Base-by-base conservation (phyloP, 2,329 filamentous ascomycete species). In the Fusarium tanahbumbuense region DNA sequence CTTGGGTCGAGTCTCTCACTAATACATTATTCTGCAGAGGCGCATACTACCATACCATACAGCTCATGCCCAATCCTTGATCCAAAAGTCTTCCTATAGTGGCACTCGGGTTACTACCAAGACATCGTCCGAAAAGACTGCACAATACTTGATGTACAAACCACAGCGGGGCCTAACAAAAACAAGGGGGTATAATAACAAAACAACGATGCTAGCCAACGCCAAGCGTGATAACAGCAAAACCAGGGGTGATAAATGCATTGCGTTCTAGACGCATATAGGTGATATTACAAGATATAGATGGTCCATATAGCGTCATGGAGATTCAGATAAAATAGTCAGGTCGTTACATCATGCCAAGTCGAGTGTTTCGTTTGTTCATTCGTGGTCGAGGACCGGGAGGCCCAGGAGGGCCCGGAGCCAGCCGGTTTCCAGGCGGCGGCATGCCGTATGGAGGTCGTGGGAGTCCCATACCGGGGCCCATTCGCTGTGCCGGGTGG, bases 301-400 rank as follows among this genome's bases (percentile, higher is more conserved):
- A 49, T 58, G 32, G 42, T 60, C 60, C 67, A 66, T 68, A 56
- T 60, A 52, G 50, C 52, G 53, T 68, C 73, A 59, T 68, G 37
- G 52, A 48, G 52, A 30, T 64, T 56, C 62, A 61, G 58, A 27
- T 48, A 49, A 56, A 56, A 41, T 41, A 68, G 45, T 68, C 54
- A 74, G 61, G 59, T 71, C 65, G 62, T 81, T 76, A 83, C 81
- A 88, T 87, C 84, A 87, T 88, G 62, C 87, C 87, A 55, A 89
- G 76, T 66, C 87, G 83, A 64, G 87, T 89, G 83, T 86, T 88
- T 70, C 87, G 84, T 82, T 89, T 89, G 80, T 89, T 87, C 86
- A 89, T 87, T 68, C 80, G 81, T 52, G 85, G 83, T 46, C 73
- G 81, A 81, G 75, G 74, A 59, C 75, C 64, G 71, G 79, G 62